Percentiles rank a stretch among this genome's conserved stretches.
Evolutionary conservation across 2,329 filamentous ascomycete species (phyloP).

Genomic region (Paraphoma chrysanthemicola): DNA sequence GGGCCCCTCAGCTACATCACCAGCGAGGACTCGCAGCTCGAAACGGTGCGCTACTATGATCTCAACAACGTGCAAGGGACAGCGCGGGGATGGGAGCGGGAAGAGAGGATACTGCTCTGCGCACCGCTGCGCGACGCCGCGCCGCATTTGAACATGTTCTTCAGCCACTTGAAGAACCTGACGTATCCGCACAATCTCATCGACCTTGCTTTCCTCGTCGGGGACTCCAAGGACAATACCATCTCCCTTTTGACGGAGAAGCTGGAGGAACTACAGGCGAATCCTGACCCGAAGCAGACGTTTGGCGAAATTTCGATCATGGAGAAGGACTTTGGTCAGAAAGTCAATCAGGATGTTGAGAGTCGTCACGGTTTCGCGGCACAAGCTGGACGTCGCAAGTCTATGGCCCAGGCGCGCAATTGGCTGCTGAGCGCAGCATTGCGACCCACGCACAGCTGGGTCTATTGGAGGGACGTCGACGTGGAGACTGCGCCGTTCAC

Average conservation of each 20-base stretch:
- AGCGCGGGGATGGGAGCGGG: conserved; percentile 91
- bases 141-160: conserved; percentile 95
- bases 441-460: conserved; percentile 96
- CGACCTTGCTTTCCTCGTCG: conserved; percentile 94
- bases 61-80: conserved; percentile 90
- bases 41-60: conserved; percentile 97
- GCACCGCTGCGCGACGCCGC: conserved; percentile 93
- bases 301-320: conserved; percentile 98
- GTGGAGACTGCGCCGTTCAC: conserved; percentile 97
- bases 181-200: conserved; percentile 97
- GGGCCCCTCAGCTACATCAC: conserved; percentile 73
- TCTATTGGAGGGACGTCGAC: conserved; percentile 99
- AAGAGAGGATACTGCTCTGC: conserved; percentile 93
- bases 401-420: conserved; percentile 97
- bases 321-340: conserved; percentile 98
- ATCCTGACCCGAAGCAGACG: conserved; percentile 78
- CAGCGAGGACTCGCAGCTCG: conserved; percentile 76
- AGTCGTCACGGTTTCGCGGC: conserved; percentile 97
- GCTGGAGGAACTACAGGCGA: conserved; percentile 79
- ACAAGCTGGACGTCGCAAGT: conserved; percentile 89
- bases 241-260: conserved; percentile 76
- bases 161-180: conserved; percentile 93
- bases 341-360: conserved; percentile 96
- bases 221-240: conserved; percentile 94
- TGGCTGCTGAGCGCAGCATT: conserved; percentile 94